Evolutionary conservation across 75 land plant genomes (phyloP).

Genomic region (Pinus taeda): DNA sequence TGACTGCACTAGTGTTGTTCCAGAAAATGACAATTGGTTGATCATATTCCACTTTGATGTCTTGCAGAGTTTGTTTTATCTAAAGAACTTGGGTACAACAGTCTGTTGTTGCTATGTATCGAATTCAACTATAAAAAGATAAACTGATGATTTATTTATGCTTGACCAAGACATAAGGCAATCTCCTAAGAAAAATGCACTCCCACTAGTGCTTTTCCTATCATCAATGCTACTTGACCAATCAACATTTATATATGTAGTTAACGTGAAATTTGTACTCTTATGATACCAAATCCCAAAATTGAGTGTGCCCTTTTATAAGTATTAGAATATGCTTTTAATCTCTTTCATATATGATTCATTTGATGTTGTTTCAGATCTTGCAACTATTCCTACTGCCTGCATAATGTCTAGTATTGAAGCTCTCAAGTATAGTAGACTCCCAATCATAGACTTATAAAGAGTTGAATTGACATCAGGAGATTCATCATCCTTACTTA

Average conservation of each 20-base stretch:
- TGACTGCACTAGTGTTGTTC: too few relatives aligned
- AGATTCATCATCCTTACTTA: neutral
- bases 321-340: too few relatives aligned
- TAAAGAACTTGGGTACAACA: neutral
- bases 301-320: neutral
- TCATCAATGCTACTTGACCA: constrained; percentile 6
- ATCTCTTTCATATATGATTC: too few relatives aligned
- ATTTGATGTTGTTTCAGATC: too few relatives aligned
- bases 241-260: neutral
- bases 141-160: neutral
- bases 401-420: neutral
- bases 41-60: too few relatives aligned
- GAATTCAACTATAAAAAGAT: neutral
- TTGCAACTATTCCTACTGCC: neutral
- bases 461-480: neutral
- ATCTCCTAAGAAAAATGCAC: neutral
- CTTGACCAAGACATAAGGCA: neutral
- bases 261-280: neutral
- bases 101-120: neutral
- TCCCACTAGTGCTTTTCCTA: neutral
- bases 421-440: neutral
- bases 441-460: neutral
- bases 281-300: neutral
- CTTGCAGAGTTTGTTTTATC: too few relatives aligned
- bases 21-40: too few relatives aligned